These are phyloP conservation scores for Paramyrothecium sp. DNA, from an alignment of 2,329 filamentous ascomycete species.

Conservation along the genomic window DNA sequence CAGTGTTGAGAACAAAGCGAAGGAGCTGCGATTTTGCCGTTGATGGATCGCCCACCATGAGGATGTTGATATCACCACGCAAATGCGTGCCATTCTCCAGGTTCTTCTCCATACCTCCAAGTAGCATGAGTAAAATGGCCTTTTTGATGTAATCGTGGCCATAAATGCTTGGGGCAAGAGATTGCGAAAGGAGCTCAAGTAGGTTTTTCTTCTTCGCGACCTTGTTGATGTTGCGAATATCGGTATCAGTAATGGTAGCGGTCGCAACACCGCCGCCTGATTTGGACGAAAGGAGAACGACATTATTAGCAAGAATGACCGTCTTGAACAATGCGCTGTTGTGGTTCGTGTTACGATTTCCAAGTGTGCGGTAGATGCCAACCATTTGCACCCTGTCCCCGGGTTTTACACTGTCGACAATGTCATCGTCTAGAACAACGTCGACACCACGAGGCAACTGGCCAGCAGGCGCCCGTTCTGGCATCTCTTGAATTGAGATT, in stretches of 20 bases:
- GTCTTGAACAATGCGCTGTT: slow-evolving; percentile 96
- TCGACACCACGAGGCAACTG: slow-evolving; percentile 95
- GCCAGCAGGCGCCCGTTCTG: slow-evolving; percentile 89
- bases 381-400: slow-evolving; percentile 95
- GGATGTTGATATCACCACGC: slow-evolving; percentile 97
- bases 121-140: slow-evolving; percentile 89
- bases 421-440: slow-evolving; percentile 93
- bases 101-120: slow-evolving; percentile 98
- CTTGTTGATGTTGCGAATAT: slow-evolving; percentile 99
- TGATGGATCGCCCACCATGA: slow-evolving; percentile 98
- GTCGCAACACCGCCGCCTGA: slow-evolving; percentile 92
- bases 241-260: slow-evolving; percentile 88
- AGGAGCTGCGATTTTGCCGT: slow-evolving; percentile 98
- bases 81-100: slow-evolving; percentile 96
- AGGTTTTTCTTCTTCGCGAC: slow-evolving; percentile 91
- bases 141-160: slow-evolving; percentile 98
- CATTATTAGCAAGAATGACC: slow-evolving; percentile 87
- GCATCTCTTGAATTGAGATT: slow-evolving; percentile 99
- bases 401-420: slow-evolving; percentile 92
- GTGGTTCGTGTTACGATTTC: slow-evolving; percentile 87
- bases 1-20: slow-evolving; percentile 95
- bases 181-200: slow-evolving; percentile 90
- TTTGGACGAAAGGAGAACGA: slow-evolving; percentile 93
- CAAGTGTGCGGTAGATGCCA: slow-evolving; percentile 91
- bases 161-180: slow-evolving; percentile 92